phyloP scores from a whole-genome alignment of 2,329 filamentous ascomycete genomes.

The Aureobasidium melanogenum region DNA sequence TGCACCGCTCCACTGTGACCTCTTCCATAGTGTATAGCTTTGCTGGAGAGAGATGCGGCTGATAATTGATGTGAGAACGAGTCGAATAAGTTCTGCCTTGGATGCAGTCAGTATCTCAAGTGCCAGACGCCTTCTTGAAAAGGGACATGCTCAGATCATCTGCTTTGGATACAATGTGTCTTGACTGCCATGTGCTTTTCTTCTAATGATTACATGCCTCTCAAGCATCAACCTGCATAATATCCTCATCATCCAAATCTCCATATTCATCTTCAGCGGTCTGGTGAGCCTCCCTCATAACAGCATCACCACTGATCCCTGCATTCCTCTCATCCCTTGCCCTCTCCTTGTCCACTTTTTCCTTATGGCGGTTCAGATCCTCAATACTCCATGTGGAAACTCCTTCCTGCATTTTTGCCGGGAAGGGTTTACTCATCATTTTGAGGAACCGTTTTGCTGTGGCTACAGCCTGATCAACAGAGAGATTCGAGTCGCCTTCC shows the following conservation, averaged over 20 bases:
- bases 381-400: slow-evolving; percentile 84
- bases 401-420: slow-evolving; percentile 73
- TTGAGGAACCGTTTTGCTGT: slow-evolving; percentile 81
- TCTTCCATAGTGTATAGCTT: too few species aligned
- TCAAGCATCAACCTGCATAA: slow-evolving; percentile 24
- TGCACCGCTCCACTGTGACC: too few species aligned
- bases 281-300: slow-evolving; percentile 24
- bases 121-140: too few species aligned
- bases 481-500: slow-evolving; percentile 80
- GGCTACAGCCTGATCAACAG: slow-evolving; percentile 89
- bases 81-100: too few species aligned
- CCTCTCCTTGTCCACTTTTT: slow-evolving; percentile 60
- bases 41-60: too few species aligned
- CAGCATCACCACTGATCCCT: slow-evolving; percentile 22
- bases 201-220: not conserved
- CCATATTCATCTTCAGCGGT: slow-evolving; percentile 24
- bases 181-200: too few species aligned
- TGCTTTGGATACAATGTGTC: too few species aligned
- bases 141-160: too few species aligned
- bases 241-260: slow-evolving; percentile 28
- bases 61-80: not conserved
- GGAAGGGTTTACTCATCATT: slow-evolving; percentile 87
- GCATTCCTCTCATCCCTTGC: slow-evolving; percentile 55
- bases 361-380: slow-evolving; percentile 70
- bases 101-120: too few species aligned